Evolutionary conservation across 495 filamentous ascomycete genomes (phyloP).

Genomic region (Articulospora tetracladia): DNA sequence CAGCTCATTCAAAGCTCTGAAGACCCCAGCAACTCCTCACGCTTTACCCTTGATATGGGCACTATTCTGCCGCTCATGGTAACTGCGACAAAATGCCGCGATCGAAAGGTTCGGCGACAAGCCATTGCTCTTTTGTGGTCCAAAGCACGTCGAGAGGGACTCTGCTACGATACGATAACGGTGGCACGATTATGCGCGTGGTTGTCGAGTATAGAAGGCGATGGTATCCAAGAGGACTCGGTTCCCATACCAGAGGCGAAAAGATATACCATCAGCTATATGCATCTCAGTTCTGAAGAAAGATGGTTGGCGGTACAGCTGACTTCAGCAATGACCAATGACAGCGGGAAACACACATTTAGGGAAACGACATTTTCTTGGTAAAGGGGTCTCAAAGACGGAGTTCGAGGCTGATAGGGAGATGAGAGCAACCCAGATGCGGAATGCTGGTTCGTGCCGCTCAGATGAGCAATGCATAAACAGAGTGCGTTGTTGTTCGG

Average conservation of each 20-base stretch:
- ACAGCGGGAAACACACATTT: conserved; percentile 17
- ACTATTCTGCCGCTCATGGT: conserved; percentile 36
- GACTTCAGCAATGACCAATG: conserved; percentile 13
- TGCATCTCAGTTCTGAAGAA: conserved; percentile 26
- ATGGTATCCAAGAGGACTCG: conserved; percentile 23
- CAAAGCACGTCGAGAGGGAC: conserved; percentile 40
- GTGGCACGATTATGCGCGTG: conserved; percentile 25
- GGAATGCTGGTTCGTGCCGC: neutral
- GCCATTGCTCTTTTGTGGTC: conserved; percentile 39
- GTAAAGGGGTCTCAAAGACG: conserved; percentile 8
- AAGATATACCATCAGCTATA: conserved; percentile 22
- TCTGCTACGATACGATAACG: conserved; percentile 32
- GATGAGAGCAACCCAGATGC: neutral
- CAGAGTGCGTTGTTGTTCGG: neutral
- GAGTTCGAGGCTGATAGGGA: neutral
- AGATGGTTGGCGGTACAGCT: conserved; percentile 25
- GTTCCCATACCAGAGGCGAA: conserved; percentile 21
- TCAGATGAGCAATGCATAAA: neutral
- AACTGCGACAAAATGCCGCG: conserved; percentile 39
- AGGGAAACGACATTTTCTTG: conserved; percentile 28
- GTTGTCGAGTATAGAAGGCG: conserved; percentile 24
- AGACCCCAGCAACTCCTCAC: conserved; percentile 20
- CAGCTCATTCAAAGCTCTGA: conserved; percentile 21
- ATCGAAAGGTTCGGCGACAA: conserved; percentile 38
- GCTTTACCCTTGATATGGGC: conserved; percentile 31